Base-by-base conservation (phyloP, 1,284 basidiomycete species). In the Microbotryum silenes-acaulis region DNA sequence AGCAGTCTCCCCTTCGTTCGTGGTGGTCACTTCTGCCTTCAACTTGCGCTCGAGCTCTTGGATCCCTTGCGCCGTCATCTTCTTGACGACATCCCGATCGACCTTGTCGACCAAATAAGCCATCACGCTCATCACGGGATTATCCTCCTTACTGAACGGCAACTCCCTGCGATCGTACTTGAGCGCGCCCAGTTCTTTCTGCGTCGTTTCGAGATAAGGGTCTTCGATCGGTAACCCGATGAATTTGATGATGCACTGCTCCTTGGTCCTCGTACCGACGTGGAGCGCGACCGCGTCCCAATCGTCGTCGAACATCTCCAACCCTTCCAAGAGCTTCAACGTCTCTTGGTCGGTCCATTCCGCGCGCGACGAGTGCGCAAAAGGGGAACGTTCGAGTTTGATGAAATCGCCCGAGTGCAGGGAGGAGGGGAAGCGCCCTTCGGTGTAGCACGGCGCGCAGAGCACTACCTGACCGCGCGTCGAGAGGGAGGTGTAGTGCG, bases 381-480 rank as follows among this genome's bases (percentile, higher is more conserved):
- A 80, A 74, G 80, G 81, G 18, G 68, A 59, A 53, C 80, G 76
- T 49, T 81, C 79, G 47, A 98, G 82, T 72, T 91, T 90, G 65
- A 98, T 89, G 78, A 99, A 99, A 78, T 97, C 93, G 42, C 93
- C 94, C 57, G 89, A 91, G 79, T 91, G 97, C 88, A 98, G 92
- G 52, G 84, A 86, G 3, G 88, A 89, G 0, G 94, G 92, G 81
- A 98, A 99, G 49, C 94, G 87, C 2, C 94, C 94, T 65, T 94
- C 91, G 61, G 92, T 84, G 76, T 97, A 99, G 77, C 94, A 97
- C 21, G 88, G 81, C 10, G 86, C 82, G 54, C 91, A 94, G 48
- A 96, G 81, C 69, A 89, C 88, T 74, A 92, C 89, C 25, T 61
- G 52, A 23, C 52, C 55, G 9, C 57, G 55, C 12, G 58, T 46